Conservation (phyloP, 225 moss, liverwort and hornwort genomes). For the Pseudisothecium myosuroides region DNA sequence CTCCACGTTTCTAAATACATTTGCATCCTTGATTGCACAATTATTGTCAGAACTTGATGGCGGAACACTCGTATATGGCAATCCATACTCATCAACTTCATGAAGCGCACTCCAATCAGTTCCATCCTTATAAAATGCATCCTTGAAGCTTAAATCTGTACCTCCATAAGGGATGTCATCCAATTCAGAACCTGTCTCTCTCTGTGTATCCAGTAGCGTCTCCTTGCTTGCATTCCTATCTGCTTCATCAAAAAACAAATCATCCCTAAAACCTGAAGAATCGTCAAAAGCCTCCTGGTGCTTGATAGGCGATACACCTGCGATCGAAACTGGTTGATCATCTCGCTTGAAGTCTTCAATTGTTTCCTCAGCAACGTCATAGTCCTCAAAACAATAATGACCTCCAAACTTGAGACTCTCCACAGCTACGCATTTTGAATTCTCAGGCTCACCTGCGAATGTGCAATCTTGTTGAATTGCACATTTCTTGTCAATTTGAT, state of each 20-base stretch:
- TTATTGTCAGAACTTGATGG: not conserved
- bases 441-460: not conserved
- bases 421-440: not conserved
- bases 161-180: not conserved
- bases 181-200: not conserved
- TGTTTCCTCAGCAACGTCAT: not conserved
- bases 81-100: slow-evolving; percentile 77
- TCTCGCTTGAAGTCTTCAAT: not conserved
- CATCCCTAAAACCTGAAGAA: slow-evolving; percentile 14
- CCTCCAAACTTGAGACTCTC: not conserved
- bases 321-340: not conserved
- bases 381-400: not conserved
- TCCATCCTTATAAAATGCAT: slow-evolving; percentile 59
- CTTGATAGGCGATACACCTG: not conserved
- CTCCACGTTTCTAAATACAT: not conserved
- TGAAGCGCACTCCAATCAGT: slow-evolving; percentile 74
- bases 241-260: not conserved
- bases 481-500: not conserved
- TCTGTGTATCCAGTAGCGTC: not conserved
- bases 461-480: not conserved
- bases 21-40: not conserved
- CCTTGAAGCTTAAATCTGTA: slow-evolving; percentile 49
- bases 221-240: not conserved
- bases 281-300: not conserved
- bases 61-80: slow-evolving; percentile 24